Conservation (phyloP, 2,329 filamentous ascomycete species). For the Clarireedia homoeocarpa region DNA sequence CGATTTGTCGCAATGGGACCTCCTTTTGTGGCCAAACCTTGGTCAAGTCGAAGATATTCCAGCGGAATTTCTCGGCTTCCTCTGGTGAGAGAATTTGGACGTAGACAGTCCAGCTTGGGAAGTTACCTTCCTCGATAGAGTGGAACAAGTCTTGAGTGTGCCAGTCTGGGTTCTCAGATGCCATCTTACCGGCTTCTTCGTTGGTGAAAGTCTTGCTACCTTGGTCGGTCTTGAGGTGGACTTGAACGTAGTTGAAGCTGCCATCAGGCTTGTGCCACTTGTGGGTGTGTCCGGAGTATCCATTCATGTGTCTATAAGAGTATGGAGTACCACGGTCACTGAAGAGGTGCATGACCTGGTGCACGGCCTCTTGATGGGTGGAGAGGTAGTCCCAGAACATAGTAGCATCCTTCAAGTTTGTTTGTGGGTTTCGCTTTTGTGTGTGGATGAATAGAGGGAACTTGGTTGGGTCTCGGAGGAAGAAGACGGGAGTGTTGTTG, state of each 20-base stretch:
- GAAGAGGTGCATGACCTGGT: constrained; percentile 59
- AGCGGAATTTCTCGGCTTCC: constrained; percentile 51
- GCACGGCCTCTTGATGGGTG: constrained; percentile 53
- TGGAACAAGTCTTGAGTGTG: constrained; percentile 57
- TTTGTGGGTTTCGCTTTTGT: constrained; percentile 68
- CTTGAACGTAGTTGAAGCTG: constrained; percentile 57
- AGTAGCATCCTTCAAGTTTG: constrained; percentile 57
- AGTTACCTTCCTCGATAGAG: constrained; percentile 52
- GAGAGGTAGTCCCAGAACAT: constrained; percentile 43
- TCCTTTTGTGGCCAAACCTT: constrained; percentile 60
- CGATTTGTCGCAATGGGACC: constrained; percentile 53
- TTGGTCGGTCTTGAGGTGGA: constrained; percentile 56
- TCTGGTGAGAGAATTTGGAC: constrained; percentile 56
- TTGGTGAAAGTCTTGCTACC: constrained; percentile 53
- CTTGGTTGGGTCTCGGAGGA: constrained; percentile 65
- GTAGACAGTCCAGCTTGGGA: constrained; percentile 55
- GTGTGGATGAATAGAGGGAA: constrained; percentile 72
- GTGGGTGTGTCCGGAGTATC: constrained; percentile 59
- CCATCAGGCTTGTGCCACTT: constrained; percentile 61
- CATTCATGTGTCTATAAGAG: constrained; percentile 59
- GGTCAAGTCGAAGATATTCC: constrained; percentile 62
- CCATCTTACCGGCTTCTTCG: constrained; percentile 46
- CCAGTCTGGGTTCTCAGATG: constrained; percentile 52
- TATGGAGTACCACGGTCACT: constrained; percentile 59
- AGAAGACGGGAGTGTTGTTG: constrained; percentile 74